phyloP scores from a whole-genome alignment of 2,329 filamentous ascomycete genomes.

The Alternaria metachromatica region DNA sequence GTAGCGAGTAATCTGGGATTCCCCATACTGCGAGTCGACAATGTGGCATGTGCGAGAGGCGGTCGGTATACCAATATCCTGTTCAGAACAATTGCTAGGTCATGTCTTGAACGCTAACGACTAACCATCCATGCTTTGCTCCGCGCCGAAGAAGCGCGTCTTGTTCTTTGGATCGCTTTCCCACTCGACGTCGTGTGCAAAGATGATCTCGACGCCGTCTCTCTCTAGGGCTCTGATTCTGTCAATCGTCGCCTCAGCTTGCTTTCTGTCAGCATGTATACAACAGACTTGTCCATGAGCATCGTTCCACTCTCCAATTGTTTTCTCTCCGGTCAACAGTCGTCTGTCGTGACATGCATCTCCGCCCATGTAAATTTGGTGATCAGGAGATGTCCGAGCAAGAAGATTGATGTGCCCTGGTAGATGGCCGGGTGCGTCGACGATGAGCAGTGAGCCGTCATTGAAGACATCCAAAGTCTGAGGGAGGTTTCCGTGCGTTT shows the following conservation, averaged over 20 bases:
- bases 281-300: constrained; percentile 55
- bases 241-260: constrained; percentile 55
- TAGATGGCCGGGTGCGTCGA: constrained; percentile 61
- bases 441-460: constrained; percentile 57
- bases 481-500: constrained; percentile 53
- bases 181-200: constrained; percentile 62
- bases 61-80: background rate
- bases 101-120: background rate
- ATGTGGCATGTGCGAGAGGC: background rate
- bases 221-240: constrained; percentile 50
- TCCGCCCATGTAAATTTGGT: constrained; percentile 59
- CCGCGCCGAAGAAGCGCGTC: constrained; percentile 34
- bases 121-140: background rate
- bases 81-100: background rate
- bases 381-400: constrained; percentile 45
- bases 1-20: background rate
- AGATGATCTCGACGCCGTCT: constrained; percentile 58
- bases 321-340: constrained; percentile 60
- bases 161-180: constrained; percentile 47
- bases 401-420: constrained; percentile 62
- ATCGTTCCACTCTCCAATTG: constrained; percentile 60
- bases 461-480: constrained; percentile 57
- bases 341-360: constrained; percentile 63
- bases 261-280: constrained; percentile 59
- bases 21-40: background rate